These are phyloP conservation scores for Glycine latifolia DNA, from an alignment of 306 rosid genomes.

Conservation along the genomic window DNA sequence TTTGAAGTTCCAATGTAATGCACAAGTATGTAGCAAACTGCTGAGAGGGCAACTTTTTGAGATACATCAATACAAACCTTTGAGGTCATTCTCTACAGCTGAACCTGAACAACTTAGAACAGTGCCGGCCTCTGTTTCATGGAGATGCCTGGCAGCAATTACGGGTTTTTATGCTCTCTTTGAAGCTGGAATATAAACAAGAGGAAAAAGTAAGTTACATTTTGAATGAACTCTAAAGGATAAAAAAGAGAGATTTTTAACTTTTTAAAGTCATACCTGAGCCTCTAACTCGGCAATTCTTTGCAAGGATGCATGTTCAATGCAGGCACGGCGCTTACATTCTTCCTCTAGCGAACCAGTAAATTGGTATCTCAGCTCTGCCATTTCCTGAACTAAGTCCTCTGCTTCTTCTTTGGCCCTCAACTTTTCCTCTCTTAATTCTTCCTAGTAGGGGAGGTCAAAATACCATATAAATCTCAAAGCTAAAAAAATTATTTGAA, in stretches of 20 bases:
- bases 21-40: neutral
- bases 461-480: constrained; percentile 42
- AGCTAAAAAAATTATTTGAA: constrained; percentile 38
- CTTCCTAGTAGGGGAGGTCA: constrained; percentile 60
- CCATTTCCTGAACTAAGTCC: constrained; percentile 97
- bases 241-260: constrained; percentile 11
- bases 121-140: constrained; percentile 44
- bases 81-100: constrained; percentile 22
- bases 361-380: constrained; percentile 85
- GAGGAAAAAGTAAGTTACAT: neutral
- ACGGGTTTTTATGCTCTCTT: constrained; percentile 53
- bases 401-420: constrained; percentile 95
- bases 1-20: constrained; percentile 13
- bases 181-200: constrained; percentile 62
- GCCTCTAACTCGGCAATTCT: constrained; percentile 89
- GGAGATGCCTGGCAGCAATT: constrained; percentile 45
- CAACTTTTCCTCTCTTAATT: constrained; percentile 78
- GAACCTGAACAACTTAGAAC: constrained; percentile 39
- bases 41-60: constrained; percentile 27
- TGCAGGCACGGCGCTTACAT: constrained; percentile 85
- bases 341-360: constrained; percentile 91
- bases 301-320: constrained; percentile 91
- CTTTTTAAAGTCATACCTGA: constrained; percentile 64
- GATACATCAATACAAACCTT: constrained; percentile 52
- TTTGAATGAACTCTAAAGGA: constrained; percentile 17